Evolutionary conservation across 352 stramenopile genomes (phyloP).

Genomic region (Aphanomyces cochlioides): DNA sequence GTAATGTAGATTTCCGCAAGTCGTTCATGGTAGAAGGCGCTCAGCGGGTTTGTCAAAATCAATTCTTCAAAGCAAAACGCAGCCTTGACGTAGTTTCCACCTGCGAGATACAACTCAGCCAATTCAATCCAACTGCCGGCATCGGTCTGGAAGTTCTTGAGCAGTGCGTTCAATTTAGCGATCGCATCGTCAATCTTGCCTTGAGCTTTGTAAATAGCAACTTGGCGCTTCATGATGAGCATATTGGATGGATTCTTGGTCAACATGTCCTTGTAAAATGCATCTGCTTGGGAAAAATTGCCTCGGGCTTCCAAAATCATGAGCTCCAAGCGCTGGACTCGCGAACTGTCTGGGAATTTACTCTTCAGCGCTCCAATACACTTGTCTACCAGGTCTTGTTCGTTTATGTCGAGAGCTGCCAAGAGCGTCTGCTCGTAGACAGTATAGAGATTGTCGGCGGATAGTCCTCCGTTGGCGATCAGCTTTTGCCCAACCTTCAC

Average conservation of each 20-base stretch:
- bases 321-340: constrained; percentile 51
- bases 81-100: constrained; percentile 52
- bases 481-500: constrained; percentile 43
- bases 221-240: constrained; percentile 60
- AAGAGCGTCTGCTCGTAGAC: constrained; percentile 66
- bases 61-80: constrained; percentile 76
- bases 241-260: constrained; percentile 54
- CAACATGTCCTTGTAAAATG: constrained; percentile 57
- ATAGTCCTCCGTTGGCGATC: constrained; percentile 47
- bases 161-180: constrained; percentile 51
- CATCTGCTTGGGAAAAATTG: constrained; percentile 53
- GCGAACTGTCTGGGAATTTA: constrained; percentile 60
- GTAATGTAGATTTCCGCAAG: constrained; percentile 65
- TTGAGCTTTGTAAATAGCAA: constrained; percentile 62
- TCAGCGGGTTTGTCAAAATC: constrained; percentile 63
- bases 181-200: constrained; percentile 55
- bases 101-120: constrained; percentile 51
- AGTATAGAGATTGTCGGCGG: constrained; percentile 52
- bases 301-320: constrained; percentile 56
- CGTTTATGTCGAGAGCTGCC: constrained; percentile 58
- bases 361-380: constrained; percentile 40
- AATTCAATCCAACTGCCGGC: constrained; percentile 54
- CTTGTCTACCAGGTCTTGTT: constrained; percentile 47
- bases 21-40: constrained; percentile 57
- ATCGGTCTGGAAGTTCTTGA: constrained; percentile 61